These are phyloP conservation scores for Durio zibethinus DNA, from an alignment of 345 rosid species.

Conservation along the genomic window DNA sequence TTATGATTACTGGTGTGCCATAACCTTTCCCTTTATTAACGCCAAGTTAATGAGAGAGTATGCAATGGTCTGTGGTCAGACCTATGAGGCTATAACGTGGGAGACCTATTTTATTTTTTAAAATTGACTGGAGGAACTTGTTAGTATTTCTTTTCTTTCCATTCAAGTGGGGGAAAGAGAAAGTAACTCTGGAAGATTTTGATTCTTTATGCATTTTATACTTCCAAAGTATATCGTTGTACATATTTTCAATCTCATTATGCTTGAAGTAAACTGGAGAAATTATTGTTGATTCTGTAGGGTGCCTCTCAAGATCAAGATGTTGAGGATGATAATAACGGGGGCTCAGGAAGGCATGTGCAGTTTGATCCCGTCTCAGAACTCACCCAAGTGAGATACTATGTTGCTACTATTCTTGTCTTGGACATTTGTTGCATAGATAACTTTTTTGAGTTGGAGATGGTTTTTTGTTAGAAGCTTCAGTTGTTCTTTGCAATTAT, in stretches of 20 bases:
- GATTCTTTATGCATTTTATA: not conserved
- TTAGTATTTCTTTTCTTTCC: not conserved
- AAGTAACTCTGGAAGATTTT: not conserved
- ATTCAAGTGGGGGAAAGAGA: not conserved
- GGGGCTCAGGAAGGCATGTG: conserved; percentile 27
- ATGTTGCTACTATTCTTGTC: not conserved
- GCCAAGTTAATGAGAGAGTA: not conserved
- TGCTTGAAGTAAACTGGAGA: conserved; percentile 5
- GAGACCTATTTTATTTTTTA: not conserved
- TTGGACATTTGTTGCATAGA: not conserved
- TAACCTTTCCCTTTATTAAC: not conserved
- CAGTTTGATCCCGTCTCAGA: conserved; percentile 31
- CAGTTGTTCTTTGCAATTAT: not conserved
- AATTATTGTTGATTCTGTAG: conserved; percentile 27
- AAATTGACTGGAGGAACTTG: not conserved
- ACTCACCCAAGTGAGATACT: conserved; percentile 32
- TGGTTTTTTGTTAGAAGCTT: not conserved
- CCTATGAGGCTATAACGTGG: not conserved
- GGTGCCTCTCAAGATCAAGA: conserved; percentile 34
- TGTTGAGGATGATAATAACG: conserved; percentile 23
- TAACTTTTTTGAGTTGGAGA: not conserved
- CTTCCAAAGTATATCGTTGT: not conserved
- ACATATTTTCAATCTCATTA: not conserved
- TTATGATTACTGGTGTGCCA: not conserved
- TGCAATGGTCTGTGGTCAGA: not conserved